Evolutionary conservation across 2,329 filamentous ascomycete genomes (phyloP), one percentile per base, ranked within the genome.

Genomic region (Fusarium sp.): DNA sequence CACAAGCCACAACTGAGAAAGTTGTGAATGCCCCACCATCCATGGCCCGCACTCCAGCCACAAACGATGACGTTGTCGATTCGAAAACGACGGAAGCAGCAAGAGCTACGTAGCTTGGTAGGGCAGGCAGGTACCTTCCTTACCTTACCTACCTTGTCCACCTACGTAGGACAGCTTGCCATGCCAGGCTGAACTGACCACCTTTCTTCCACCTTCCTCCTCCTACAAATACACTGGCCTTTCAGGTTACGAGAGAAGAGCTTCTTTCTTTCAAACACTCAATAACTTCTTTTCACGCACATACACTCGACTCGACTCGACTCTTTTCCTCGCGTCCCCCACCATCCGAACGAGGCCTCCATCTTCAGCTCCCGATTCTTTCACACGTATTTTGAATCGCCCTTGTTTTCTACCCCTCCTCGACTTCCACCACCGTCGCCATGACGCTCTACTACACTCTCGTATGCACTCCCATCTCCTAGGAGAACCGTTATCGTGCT

Each of bases 401-500:
- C 63, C 58, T 61, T 53, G 62, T 44, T 62, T 36, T 58, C 64
- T 68, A 71, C 72, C 72, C 71, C 73, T 71, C 73, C 60, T 56
- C 56, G 65, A 55, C 61, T 65, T 63, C 65, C 68, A 51, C 65
- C 68, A 51, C 72, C 68, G 74, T 76, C 79, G 85, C 76, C 59
- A 87, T 87, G 85, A 87, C 85, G 79, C 85, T 87, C 77, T 86
- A 87, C 81, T 86, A 86, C 79, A 85, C 82, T 64, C 79, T 87
- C 68, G 84, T 86, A 79, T 58, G 83, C 76, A 38, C 16, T 46
- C n/a, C 27, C 23, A 53, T 8, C 16, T 44, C 16, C 23, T 33
- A 9, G 25, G 38, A 20, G 13, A 20, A 40, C 23, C 16, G 31
- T 11, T 40, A 18, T 38, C 23, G n/a, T 23, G 13, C 58, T 20